Evolutionary conservation across 2,329 filamentous ascomycete species (phyloP).

Genomic region (Teratosphaeria viscida): DNA sequence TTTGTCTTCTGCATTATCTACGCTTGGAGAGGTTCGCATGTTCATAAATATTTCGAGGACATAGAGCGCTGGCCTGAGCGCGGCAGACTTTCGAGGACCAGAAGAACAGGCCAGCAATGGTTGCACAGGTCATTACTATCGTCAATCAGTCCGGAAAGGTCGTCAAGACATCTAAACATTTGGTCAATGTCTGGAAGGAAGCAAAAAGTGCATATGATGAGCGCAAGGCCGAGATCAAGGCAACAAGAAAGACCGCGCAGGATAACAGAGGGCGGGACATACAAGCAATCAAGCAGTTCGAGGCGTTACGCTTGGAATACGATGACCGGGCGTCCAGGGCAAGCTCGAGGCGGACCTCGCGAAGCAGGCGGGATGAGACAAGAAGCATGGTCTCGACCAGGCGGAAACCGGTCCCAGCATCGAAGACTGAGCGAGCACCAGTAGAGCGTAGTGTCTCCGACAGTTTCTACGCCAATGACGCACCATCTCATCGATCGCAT

Average conservation of each 20-base stretch:
- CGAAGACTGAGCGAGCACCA: conserved; percentile 19
- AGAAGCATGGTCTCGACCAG: conserved; percentile 2
- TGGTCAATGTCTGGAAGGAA: conserved; percentile 85
- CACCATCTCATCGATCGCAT: conserved; percentile 7
- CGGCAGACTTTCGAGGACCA: neutral
- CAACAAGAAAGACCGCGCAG: conserved; percentile 52
- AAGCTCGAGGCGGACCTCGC: conserved; percentile 15
- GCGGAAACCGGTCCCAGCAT: conserved; percentile 16
- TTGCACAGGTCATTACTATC: conserved; percentile 69
- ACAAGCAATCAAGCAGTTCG: conserved; percentile 49
- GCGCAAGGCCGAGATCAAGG: conserved; percentile 71
- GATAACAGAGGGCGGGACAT: conserved; percentile 36
- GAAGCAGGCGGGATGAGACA: conserved; percentile 1
- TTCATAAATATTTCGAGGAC: neutral
- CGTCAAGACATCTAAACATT: conserved; percentile 80
- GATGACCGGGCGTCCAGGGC: conserved; percentile 24
- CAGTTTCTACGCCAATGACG: conserved; percentile 35
- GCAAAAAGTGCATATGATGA: conserved; percentile 80
- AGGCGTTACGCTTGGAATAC: conserved; percentile 38
- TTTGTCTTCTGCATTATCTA: neutral
- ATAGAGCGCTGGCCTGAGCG: neutral
- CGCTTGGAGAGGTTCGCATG: too few species aligned
- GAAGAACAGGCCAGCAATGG: conserved; percentile 7
- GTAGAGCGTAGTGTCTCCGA: conserved; percentile 37
- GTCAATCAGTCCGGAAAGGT: conserved; percentile 88